Evolutionary conservation across 257 asterid genomes (phyloP).

Genomic region (Solanum phureja): DNA sequence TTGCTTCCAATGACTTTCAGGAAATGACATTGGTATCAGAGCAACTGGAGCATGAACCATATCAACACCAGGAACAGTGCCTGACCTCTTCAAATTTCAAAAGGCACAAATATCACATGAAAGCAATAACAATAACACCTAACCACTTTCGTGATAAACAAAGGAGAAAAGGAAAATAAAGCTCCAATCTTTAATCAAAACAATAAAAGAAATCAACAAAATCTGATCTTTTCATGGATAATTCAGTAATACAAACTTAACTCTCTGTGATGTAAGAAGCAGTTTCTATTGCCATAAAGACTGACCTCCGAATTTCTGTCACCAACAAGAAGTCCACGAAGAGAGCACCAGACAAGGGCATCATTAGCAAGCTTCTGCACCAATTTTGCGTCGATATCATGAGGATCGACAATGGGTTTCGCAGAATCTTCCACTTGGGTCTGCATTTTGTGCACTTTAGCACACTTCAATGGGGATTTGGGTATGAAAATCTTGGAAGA

Average conservation of each 20-base stretch:
- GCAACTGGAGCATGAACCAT: conserved; percentile 88
- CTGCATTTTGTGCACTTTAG: conserved; percentile 5
- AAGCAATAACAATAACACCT: not conserved
- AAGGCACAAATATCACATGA: not conserved
- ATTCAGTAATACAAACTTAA: not conserved
- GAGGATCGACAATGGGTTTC: conserved; percentile 53
- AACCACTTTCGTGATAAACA: not conserved
- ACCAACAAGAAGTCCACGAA: conserved; percentile 85
- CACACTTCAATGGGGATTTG: conserved; percentile 24
- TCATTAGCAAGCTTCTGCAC: conserved; percentile 55
- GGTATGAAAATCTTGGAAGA: conserved; percentile 21
- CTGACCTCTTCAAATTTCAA: conserved; percentile 54
- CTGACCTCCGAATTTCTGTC: conserved; percentile 67
- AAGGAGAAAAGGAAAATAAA: not conserved
- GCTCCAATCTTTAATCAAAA: not conserved
- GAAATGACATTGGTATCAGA: conserved; percentile 65
- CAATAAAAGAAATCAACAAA: not conserved
- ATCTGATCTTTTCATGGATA: not conserved
- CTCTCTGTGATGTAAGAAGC: not conserved
- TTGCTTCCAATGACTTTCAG: conserved; percentile 64
- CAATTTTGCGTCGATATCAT: conserved; percentile 40
- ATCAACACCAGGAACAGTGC: conserved; percentile 74
- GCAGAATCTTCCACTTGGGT: conserved; percentile 1
- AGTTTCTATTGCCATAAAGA: not conserved
- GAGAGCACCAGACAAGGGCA: conserved; percentile 89